Base-by-base conservation (phyloP, 495 filamentous ascomycete genomes). In the Stereocaulon alpinum region DNA sequence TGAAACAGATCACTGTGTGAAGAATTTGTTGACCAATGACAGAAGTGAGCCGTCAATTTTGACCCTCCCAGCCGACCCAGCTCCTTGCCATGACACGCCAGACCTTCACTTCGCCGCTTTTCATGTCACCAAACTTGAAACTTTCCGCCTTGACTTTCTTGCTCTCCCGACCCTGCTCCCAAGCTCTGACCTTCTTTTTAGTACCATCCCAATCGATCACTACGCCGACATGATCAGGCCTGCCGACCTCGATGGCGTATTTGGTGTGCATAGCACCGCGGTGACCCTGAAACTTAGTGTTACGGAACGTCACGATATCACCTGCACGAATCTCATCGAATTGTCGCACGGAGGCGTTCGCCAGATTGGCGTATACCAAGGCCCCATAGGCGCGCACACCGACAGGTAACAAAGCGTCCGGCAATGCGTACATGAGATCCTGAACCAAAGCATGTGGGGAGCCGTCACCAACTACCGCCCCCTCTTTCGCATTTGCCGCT, bases 171-270 rank as follows among this genome's bases (percentile, higher is more conserved):
- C 92, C 93, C 68, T 98, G 93, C 68, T 98, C 93, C 87, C 88
- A 97, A 0, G 85, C 91, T 42, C 91, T 75, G 40, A 98, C 86
- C 79, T 96, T 95, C 82, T 96, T 96, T 79, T 96, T 95, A 29
- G 90, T 95, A 34, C 93, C 93, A 70, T 98, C 93, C 93, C 93
- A 98, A 69, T 98, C 93, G 12, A 90, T 80, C n/a, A 97, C 91
- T n/a, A 98, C 76, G 4, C 80, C 94, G 1, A 97, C 93, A 71
- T 98, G 93, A 64, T 96, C 92, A 4, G 88, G 87, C 66, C 87
- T 90, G 50, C 93, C 93, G 0, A 96, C 89, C 61, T 98, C 93
- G 40, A 81, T 73, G 55, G 74, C 84, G 68, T 98, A 98, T 72
- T 97, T 97, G 63, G 87, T 85, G 66, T 96, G 91, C 86, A 98